Base-by-base conservation (phyloP, 2,329 filamentous ascomycete species). In the Calonectria hawksworthii region DNA sequence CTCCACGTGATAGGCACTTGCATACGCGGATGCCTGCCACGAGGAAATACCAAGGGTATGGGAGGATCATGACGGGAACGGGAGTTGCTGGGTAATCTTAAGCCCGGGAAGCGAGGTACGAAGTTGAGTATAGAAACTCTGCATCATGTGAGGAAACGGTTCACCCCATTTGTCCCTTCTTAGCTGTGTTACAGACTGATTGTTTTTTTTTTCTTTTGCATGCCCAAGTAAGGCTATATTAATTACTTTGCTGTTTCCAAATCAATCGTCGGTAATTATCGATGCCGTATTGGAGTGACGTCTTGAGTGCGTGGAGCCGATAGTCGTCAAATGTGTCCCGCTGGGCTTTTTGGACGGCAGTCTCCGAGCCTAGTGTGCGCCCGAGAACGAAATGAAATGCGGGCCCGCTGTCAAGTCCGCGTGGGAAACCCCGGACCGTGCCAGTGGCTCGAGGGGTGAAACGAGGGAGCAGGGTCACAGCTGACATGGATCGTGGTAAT, bases 381-480 rank as follows among this genome's bases (percentile, higher is more conserved):
- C 56, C 56, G 56, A 38, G 13, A 63, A 63, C 56, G 56, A 63
- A 63, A 63, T 63, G 56, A 63, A 63, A 41, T 63, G 13, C 56
- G 56, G 54, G 56, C 26, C 56, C 36, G 30, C n/a, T 38, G 56
- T 21, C 34, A 21, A 38, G 56, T 26, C 56, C 26, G 36, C 23
- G 56, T 9, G n/a, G 34, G 13, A 63, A 63, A 28, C 26, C 14
- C 56, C 56, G 21, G 21, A 34, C 32, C 13, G 6, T 59, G 30
- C 26, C 30, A 36, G 21, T 41, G n/a, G 10, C 10, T 10, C 34
- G 36, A 63, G 36, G 13, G 10, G 6, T 36, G 56, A 63, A 63
- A 28, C 56, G 10, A 41, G 56, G 56, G 23, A 47, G 8, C 56
- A 63, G 56, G 36, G 56, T 63, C 9, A 23, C 26, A 41, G 56